Percentiles rank a stretch among this genome's conserved stretches.
phyloP scores from a whole-genome alignment of 768 basidiomycete genomes.

The Hebeloma cylindrosporum region DNA sequence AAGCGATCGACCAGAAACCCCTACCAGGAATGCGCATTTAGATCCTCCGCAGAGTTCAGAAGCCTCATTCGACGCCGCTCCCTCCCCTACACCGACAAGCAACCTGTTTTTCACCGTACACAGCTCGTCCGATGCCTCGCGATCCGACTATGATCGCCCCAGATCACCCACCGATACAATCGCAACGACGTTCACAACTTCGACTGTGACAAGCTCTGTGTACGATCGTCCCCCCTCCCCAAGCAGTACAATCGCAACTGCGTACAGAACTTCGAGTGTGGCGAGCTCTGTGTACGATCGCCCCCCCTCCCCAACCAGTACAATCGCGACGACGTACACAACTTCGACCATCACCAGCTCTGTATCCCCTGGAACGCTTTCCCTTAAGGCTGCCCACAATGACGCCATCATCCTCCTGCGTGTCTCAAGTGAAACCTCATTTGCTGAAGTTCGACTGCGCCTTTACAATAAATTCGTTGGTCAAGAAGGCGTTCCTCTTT shows the following conservation, averaged over 20 bases:
- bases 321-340: constrained; percentile 22
- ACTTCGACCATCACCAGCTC: constrained; percentile 28
- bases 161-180: constrained; percentile 6
- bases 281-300: constrained; percentile 22
- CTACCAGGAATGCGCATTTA: constrained; percentile 12
- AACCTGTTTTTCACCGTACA: constrained; percentile 8
- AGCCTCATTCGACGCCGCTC: background rate
- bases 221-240: constrained; percentile 8
- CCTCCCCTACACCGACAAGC: background rate
- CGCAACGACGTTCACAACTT: constrained; percentile 11
- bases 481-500: constrained; percentile 56
- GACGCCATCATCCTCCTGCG: constrained; percentile 62
- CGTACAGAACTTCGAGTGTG: no score
- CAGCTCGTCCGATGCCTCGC: constrained; percentile 9
- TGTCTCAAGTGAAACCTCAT: constrained; percentile 40
- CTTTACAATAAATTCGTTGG: constrained; percentile 65
- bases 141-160: background rate
- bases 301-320: constrained; percentile 39
- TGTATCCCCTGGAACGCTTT: constrained; percentile 36
- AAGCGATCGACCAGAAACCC: constrained; percentile 35
- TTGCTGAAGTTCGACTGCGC: constrained; percentile 51
- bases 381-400: constrained; percentile 66
- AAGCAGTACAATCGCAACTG: constrained; percentile 15
- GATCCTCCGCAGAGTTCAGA: constrained; percentile 1
- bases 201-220: background rate